Conservation (phyloP, 2,329 filamentous ascomycete genomes). For the Neopestalotiopsis sp. region DNA sequence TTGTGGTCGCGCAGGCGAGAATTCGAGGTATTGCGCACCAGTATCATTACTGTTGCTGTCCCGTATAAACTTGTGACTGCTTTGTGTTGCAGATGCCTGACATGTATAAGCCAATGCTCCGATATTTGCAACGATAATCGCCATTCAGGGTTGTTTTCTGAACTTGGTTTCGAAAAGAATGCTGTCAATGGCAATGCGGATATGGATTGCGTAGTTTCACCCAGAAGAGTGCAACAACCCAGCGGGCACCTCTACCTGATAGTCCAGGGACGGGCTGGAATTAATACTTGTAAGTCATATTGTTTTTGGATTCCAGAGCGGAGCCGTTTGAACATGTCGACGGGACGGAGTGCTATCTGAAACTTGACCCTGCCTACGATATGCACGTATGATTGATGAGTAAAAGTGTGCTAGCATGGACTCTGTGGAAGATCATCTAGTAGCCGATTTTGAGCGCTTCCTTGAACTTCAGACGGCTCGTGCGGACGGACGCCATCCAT, state of each 20-base stretch:
- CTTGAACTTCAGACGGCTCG: no score
- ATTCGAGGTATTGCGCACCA: slow-evolving; percentile 6
- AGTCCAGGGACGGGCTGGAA: no score
- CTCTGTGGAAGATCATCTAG: neutral
- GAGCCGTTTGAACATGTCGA: neutral
- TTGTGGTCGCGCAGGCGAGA: slow-evolving; percentile 1
- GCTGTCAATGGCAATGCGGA: no score
- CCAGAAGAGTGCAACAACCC: no score
- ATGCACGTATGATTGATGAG: neutral
- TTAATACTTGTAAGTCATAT: neutral
- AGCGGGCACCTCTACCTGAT: no score
- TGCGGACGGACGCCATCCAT: no score
- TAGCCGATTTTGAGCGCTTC: neutral
- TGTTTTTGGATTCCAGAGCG: neutral
- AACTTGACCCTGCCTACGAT: neutral
- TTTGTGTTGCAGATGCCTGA: neutral
- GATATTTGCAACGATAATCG: neutral
- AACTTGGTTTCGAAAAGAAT: neutral
- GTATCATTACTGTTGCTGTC: neutral
- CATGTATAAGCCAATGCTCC: neutral
- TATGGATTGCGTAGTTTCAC: no score
- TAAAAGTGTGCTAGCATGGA: neutral
- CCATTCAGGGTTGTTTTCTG: neutral
- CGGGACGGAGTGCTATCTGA: neutral
- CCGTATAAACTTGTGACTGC: neutral